Base-by-base conservation (phyloP, 1,284 basidiomycete species). In the Microbotryum intermedium region DNA sequence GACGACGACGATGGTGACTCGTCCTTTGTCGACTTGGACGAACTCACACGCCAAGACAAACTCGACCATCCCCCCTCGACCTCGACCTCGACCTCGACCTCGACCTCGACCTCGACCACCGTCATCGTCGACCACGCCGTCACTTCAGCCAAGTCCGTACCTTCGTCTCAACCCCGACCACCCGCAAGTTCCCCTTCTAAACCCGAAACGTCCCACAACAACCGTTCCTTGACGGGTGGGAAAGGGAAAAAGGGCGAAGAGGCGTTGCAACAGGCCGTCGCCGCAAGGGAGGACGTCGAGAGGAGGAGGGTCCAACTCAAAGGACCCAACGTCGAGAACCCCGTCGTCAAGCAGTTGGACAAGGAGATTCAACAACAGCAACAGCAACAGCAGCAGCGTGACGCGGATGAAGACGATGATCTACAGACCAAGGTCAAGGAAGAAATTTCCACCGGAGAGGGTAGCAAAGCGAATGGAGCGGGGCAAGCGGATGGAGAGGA, bases 221-320 rank as follows among this genome's bases (percentile, higher is more conserved):
- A 39, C 18, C 34, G 34, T 5, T 39, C 34, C 1, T 39, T 16
- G 34, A 39, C 34, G 13, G 63, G 63, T 13, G 66, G 66, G 10
- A 68, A 68, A 26, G 66, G 66, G 3, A 28, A 49, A 16, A 49
- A 29, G n/a, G 66, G 64, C 4, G 66, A 68, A 30, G 64, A 66
- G 53, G 66, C 64, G 6, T 54, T 68, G n/a, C 59, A 66, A 42
- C 61, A 68, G 34, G 66, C 64, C 1, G 64, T 66, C 11, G 66
- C 66, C 2, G 62, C 64, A 42, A 42, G 66, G 20, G 66, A 68
- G 46, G 58, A 68, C 49, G 66, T 68, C 29, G 66, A 68, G 45
- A 52, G 66, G 10, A 23, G 66, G 23, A 18, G 66, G n/a, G 61
- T 58, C 13, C 48, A 64, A 29, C 45, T 68, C 25, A 58, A 66